These are phyloP conservation scores for Austroboletus niveus DNA, from an alignment of 1,284 basidiomycete species.

Conservation along the genomic window DNA sequence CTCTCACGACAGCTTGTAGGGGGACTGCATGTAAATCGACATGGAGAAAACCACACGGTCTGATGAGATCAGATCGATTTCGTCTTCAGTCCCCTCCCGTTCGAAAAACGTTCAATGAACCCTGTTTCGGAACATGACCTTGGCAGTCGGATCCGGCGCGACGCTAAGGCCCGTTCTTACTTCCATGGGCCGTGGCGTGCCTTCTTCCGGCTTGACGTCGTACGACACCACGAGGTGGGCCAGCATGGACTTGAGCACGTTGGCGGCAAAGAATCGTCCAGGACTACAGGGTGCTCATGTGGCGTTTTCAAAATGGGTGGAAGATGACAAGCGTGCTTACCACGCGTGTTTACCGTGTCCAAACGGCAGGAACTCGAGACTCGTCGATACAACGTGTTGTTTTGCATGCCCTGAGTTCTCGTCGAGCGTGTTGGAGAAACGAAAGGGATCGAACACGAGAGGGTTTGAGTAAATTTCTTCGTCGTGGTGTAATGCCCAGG, in stretches of 20 bases:
- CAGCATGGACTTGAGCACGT: slow-evolving; percentile 12
- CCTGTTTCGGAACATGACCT: slow-evolving; percentile 13
- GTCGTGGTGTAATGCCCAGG: not conserved
- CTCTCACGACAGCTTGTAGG: too few relatives aligned
- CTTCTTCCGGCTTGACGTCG: slow-evolving; percentile 9
- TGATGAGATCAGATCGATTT: too few relatives aligned
- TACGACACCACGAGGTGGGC: slow-evolving; percentile 10
- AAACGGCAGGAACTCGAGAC: slow-evolving; percentile 6
- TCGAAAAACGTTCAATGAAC: not conserved
- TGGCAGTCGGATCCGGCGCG: slow-evolving; percentile 1
- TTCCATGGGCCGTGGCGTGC: not conserved
- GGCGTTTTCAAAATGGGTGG: not conserved
- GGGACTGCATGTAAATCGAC: too few relatives aligned
- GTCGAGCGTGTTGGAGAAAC: not conserved
- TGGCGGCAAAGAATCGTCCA: slow-evolving; percentile 12
- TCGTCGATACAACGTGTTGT: slow-evolving; percentile 7
- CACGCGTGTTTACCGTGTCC: slow-evolving; percentile 13
- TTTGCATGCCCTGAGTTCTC: not conserved
- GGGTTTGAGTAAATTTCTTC: not conserved
- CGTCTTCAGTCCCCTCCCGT: too few relatives aligned
- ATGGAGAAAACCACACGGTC: too few relatives aligned
- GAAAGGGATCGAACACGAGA: not conserved
- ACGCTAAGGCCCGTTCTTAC: slow-evolving; percentile 1
- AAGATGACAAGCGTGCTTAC: not conserved
- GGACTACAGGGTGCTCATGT: not conserved